Conservation (phyloP, 306 rosid species). For the Cucurbita pepo region DNA sequence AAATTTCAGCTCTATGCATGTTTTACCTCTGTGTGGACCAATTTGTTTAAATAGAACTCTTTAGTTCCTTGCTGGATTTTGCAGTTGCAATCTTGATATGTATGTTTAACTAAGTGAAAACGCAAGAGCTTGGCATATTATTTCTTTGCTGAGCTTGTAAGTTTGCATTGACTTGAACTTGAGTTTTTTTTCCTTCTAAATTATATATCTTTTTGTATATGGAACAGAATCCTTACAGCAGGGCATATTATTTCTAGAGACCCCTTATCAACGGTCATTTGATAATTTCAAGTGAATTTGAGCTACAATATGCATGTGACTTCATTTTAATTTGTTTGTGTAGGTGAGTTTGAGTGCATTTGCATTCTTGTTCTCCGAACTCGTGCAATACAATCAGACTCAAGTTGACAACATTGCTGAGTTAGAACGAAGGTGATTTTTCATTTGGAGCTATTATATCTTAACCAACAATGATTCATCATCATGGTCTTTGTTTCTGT, state of each 20-base stretch:
- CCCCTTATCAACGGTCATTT: not conserved
- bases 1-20: not conserved
- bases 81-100: not conserved
- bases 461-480: not conserved
- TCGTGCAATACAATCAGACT: conserved; percentile 95
- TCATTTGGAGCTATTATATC: not conserved
- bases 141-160: not conserved
- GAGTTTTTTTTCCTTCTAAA: not conserved
- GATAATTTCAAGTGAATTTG: not conserved
- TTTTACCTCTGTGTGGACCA: not conserved
- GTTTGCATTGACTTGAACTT: not conserved
- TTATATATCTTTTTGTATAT: not conserved
- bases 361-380: conserved; percentile 96
- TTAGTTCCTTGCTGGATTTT: not conserved
- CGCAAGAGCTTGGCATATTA: not conserved
- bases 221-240: not conserved
- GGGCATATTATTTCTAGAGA: not conserved
- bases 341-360: conserved; percentile 99
- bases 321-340: not conserved
- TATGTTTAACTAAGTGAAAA: not conserved
- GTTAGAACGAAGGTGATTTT: conserved; percentile 70
- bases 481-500: not conserved
- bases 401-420: conserved; percentile 95
- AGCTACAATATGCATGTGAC: not conserved
- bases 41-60: not conserved